Conservation (phyloP, 2,329 filamentous ascomycete genomes). For the Elsinoe fawcettii region DNA sequence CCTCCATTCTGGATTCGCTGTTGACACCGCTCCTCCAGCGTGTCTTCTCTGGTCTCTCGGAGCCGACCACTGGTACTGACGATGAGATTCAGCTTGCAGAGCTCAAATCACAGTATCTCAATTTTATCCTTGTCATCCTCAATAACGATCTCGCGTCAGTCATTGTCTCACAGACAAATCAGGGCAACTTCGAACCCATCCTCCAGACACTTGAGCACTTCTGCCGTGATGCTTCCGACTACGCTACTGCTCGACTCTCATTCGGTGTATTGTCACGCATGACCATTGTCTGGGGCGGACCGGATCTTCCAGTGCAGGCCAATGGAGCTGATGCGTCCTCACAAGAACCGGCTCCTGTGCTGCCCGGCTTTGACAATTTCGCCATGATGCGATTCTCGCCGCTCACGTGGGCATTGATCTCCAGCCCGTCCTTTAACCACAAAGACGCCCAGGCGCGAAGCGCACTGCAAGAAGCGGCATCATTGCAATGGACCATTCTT, state of each 20-base stretch:
- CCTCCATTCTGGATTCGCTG: conserved; percentile 75
- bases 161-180: conserved; percentile 83
- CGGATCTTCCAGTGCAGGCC: conserved; percentile 55
- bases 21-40: conserved; percentile 83
- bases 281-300: conserved; percentile 83
- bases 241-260: conserved; percentile 62
- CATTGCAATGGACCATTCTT: conserved; percentile 81
- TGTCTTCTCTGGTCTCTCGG: conserved; percentile 76
- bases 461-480: conserved; percentile 80
- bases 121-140: conserved; percentile 82
- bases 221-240: conserved; percentile 65
- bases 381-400: conserved; percentile 84
- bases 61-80: conserved; percentile 82
- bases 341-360: conserved; percentile 42
- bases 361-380: conserved; percentile 88
- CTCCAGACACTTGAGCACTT: conserved; percentile 79
- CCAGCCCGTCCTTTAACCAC: conserved; percentile 69
- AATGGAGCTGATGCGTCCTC: conserved; percentile 32
- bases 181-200: conserved; percentile 80
- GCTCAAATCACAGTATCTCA: conserved; percentile 87
- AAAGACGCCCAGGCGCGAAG: conserved; percentile 83
- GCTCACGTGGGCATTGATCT: conserved; percentile 81
- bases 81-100: conserved; percentile 93
- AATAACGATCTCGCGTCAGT: conserved; percentile 84
- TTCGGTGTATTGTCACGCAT: conserved; percentile 78